phyloP scores from a whole-genome alignment of 495 filamentous ascomycete genomes.

The Neurospora sp. region DNA sequence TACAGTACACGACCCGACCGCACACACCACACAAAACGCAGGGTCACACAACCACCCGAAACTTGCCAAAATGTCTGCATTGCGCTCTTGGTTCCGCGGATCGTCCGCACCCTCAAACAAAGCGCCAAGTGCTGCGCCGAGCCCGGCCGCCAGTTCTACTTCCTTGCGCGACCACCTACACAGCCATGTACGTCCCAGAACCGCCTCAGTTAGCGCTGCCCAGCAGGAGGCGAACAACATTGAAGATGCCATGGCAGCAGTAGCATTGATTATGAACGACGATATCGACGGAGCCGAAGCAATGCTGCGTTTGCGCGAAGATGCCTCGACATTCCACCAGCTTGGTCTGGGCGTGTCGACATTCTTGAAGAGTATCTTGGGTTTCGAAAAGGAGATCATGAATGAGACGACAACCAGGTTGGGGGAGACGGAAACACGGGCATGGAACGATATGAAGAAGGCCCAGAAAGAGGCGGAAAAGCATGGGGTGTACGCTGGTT shows the following conservation, averaged over 20 bases:
- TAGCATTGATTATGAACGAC: conserved; percentile 74
- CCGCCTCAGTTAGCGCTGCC: conserved; percentile 12
- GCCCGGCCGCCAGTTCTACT: conserved; percentile 16
- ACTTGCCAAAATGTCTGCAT: conserved; percentile 12
- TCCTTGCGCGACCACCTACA: neutral
- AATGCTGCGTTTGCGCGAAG: conserved; percentile 55
- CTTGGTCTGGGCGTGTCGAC: conserved; percentile 70
- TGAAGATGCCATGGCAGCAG: conserved; percentile 36
- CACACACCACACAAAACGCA: neutral
- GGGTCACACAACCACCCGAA: neutral
- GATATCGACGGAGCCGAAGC: conserved; percentile 81
- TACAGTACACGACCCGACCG: neutral
- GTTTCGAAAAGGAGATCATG: conserved; percentile 95
- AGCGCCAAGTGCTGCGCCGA: conserved; percentile 8
- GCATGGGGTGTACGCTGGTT: conserved; percentile 17
- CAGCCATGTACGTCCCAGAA: conserved; percentile 17
- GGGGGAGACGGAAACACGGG: conserved; percentile 64
- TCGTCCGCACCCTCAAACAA: conserved; percentile 15
- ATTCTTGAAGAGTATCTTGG: conserved; percentile 79
- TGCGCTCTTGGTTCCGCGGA: conserved; percentile 24
- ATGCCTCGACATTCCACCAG: conserved; percentile 84
- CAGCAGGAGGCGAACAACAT: conserved; percentile 29
- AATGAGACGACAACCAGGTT: conserved; percentile 67
- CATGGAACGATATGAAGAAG: conserved; percentile 68
- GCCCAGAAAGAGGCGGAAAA: conserved; percentile 47